Evolutionary conservation across 306 rosid genomes (phyloP).

Genomic region (Luffa aegyptiaca): DNA sequence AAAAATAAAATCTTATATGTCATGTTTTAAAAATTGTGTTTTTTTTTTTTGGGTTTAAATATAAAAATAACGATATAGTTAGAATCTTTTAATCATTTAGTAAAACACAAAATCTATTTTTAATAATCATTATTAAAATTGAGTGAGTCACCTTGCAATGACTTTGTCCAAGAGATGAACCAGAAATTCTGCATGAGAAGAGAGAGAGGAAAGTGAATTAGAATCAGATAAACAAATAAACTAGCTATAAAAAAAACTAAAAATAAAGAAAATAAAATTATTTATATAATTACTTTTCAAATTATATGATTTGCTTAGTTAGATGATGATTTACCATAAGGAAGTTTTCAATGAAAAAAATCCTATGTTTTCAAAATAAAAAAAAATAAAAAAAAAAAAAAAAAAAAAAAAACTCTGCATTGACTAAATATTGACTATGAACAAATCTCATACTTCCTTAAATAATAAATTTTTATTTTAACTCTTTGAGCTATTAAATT

Average conservation of each 20-base stretch:
- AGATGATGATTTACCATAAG: neutral
- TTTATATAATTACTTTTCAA: neutral
- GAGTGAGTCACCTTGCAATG: slow-evolving; percentile 53
- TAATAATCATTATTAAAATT: neutral
- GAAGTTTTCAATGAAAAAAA: no score
- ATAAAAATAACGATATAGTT: neutral
- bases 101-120: neutral
- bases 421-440: no score
- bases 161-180: slow-evolving; percentile 66
- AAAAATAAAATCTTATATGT: no score
- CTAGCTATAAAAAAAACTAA: neutral
- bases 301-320: neutral
- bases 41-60: no score
- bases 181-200: slow-evolving; percentile 53
- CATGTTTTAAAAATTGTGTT: no score
- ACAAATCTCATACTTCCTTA: neutral
- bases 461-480: no score
- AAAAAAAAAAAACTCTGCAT: no score
- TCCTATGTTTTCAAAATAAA: no score
- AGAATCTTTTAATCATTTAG: neutral
- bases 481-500: no score
- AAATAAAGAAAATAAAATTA: neutral
- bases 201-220: neutral
- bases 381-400: no score
- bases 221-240: neutral